A percentile compares a stretch with the other conserved stretches of the same genome.
Evolutionary conservation across 2,329 filamentous ascomycete genomes (phyloP).

Genomic region (Podosphaera aphanis): DNA sequence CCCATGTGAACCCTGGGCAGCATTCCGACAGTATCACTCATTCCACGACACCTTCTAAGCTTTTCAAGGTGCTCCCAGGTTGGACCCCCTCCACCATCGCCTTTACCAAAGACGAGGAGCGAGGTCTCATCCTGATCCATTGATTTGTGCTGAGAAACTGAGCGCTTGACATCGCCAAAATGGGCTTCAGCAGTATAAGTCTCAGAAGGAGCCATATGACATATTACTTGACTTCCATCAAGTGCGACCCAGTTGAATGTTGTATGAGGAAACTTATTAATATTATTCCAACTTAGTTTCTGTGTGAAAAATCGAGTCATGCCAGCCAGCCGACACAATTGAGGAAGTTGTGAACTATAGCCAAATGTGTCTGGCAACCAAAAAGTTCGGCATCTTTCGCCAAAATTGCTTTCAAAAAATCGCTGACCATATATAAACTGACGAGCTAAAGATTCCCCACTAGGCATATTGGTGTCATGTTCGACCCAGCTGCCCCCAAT

Average conservation of each 20-base stretch:
- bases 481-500: conserved; percentile 98
- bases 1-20: conserved; percentile 78
- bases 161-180: conserved; percentile 82
- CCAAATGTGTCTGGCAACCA: conserved; percentile 98
- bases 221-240: conserved; percentile 88
- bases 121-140: conserved; percentile 83
- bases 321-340: conserved; percentile 77
- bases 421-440: conserved; percentile 92
- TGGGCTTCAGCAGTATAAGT: conserved; percentile 89
- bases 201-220: conserved; percentile 89
- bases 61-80: conserved; percentile 91
- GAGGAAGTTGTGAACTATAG: conserved; percentile 84
- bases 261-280: conserved; percentile 95
- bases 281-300: conserved; percentile 99
- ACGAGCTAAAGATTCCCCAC: conserved; percentile 76
- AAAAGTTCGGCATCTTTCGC: conserved; percentile 70
- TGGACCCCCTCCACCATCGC: conserved; percentile 84
- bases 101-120: conserved; percentile 83
- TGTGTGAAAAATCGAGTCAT: conserved; percentile 96
- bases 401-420: conserved; percentile 85
- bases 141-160: conserved; percentile 79
- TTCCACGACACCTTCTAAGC: conserved; percentile 70
- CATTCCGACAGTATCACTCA: conserved; percentile 65
- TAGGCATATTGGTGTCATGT: conserved; percentile 93
- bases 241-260: conserved; percentile 97